Evolutionary conservation across 2,329 filamentous ascomycete species (phyloP).

Genomic region (Teratosphaeria viscida): DNA sequence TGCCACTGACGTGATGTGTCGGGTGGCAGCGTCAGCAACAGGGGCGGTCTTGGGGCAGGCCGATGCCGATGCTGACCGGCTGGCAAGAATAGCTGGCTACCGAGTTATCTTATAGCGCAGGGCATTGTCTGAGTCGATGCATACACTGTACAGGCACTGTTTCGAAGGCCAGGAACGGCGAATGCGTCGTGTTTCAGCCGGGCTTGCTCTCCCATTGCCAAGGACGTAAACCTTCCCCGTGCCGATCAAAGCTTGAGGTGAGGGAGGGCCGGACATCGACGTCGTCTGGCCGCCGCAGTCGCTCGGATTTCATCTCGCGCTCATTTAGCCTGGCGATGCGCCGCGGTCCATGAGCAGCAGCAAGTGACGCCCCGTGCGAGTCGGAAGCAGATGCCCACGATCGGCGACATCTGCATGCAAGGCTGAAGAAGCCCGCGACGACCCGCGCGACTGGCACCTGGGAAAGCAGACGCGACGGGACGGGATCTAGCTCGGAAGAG

Average conservation of each 20-base stretch:
- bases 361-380: neutral
- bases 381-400: neutral
- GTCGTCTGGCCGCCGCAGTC: neutral
- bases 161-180: neutral
- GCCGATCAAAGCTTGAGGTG: neutral
- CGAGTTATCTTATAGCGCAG: neutral
- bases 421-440: neutral
- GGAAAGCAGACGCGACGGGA: neutral
- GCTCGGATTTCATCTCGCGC: neutral
- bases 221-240: neutral
- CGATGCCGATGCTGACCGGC: too few species aligned
- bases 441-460: neutral
- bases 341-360: neutral
- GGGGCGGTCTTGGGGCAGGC: too few species aligned
- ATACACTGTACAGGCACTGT: neutral
- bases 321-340: neutral
- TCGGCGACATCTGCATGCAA: neutral
- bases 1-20: too few species aligned
- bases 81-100: neutral
- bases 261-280: neutral
- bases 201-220: neutral
- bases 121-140: neutral
- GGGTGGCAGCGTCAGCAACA: too few species aligned
- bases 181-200: neutral
- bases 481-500: neutral